A percentile compares a stretch with the other conserved stretches of the same genome.
Conservation (phyloP, 306 rosid species). For the Begonia loranthoides region DNA sequence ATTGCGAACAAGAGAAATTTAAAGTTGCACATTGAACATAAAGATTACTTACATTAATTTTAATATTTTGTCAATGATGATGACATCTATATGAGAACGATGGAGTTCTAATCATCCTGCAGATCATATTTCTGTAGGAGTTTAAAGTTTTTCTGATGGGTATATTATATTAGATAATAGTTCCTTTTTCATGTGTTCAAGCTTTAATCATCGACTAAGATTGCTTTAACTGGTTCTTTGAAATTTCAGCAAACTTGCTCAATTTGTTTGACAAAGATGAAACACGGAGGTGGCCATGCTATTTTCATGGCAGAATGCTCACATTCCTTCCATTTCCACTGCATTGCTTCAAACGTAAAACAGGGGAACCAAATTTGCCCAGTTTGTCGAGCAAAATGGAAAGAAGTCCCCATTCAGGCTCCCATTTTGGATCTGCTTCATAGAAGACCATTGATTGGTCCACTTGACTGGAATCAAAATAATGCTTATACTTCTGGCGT, state of each 20-base stretch:
- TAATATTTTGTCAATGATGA: no score
- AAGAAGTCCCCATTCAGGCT: slow-evolving; percentile 72
- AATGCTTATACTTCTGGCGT: slow-evolving; percentile 83
- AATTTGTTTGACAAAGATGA: slow-evolving; percentile 82
- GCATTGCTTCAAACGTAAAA: slow-evolving; percentile 76
- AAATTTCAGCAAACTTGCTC: slow-evolving; percentile 68
- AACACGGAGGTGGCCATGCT: slow-evolving; percentile 91
- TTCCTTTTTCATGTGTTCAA: not conserved
- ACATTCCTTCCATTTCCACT: slow-evolving; percentile 92
- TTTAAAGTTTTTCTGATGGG: no score
- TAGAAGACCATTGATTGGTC: slow-evolving; percentile 38
- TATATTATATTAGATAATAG: no score
- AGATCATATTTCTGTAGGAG: no score
- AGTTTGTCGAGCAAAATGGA: slow-evolving; percentile 94
- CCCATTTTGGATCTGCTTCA: slow-evolving; percentile 43
- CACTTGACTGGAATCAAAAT: slow-evolving; percentile 65
- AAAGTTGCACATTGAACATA: no score
- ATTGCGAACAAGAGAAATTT: no score
- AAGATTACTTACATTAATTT: no score
- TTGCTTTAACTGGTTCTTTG: slow-evolving; percentile 6
- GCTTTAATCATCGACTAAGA: slow-evolving; percentile 1
- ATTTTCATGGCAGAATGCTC: slow-evolving; percentile 94
- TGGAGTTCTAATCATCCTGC: no score
- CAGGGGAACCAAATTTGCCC: slow-evolving; percentile 95
- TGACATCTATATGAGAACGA: no score